Base-by-base conservation (phyloP, 2,329 filamentous ascomycete genomes). In the Ophiostoma australiae region DNA sequence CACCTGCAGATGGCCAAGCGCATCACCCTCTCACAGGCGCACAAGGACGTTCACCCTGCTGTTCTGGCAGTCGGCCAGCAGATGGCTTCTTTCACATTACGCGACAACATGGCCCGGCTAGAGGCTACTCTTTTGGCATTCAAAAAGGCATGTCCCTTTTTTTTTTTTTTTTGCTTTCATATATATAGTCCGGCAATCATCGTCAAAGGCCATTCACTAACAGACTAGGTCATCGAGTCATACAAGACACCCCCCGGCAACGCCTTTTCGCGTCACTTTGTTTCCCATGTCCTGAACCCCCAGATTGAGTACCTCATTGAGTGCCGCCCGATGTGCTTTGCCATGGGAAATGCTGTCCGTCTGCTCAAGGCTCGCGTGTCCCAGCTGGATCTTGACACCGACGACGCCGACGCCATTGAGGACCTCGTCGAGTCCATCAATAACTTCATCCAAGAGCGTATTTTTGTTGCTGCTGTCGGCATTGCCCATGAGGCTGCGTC, bases 231-330 rank as follows among this genome's bases (percentile, higher is more conserved):
- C 74, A 94, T 99, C 74, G 88, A 92, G 77, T 90, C 92, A n/a
- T 99, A 99, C 80, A 91, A 89, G 67, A 98, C 94, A 1, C 95
- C 95, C 5, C 84, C 89, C 35, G 91, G 91, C 58, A 93, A 90
- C 72, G 94, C 93, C 58, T 87, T 99, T 61, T 91, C 93, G 27
- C 90, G 95, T 44, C 94, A 99, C 82, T 89, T 99, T 76, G 95
- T 93, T 41, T 91, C 92, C 13, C 93, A 98, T 80, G 89, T 93
- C 74, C 88, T 99, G 72, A 95, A 93, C 77, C 92, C 94, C 52
- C 95, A 99, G 80, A 97, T 99, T 77, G 93, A 96, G 74, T 97
- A 96, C 78, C 86, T 99, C 73, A 92, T 92, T 72, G 93, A 93
- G 75, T 97, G 94, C 78, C 90, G 95, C n/a, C 94, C 95, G 44